Evolutionary conservation across 176 grass and related monocot genomes (phyloP), one percentile per base, ranked within the genome.

Genomic region (bread wheat (Triticum aestivum)): DNA sequence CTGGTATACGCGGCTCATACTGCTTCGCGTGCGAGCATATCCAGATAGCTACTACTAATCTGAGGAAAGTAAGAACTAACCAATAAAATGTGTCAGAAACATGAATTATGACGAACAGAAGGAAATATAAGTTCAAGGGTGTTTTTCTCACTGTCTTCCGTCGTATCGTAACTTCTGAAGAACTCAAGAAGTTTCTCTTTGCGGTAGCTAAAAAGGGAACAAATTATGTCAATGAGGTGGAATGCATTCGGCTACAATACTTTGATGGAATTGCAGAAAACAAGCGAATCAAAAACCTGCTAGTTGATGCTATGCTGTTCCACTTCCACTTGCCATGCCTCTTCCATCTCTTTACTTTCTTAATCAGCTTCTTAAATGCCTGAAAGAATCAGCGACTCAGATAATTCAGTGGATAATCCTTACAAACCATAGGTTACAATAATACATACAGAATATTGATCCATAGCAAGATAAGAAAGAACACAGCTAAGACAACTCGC

Each of bases 11-110:
- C 37, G 13, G 69, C 85, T 18, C 13, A 62, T 79, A 85, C 3
- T 76, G 21, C 35, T 62, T 47, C 17, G 1, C 14, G 39, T 82
- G 72, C 17, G 72, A 86, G 64, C 79, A 90, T 32, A 90, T 90
- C 64, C 65, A 39, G 72, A 71, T 71, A 72, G 88, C 88, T 86
- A 65, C 51, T 18, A 86, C 71, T 14, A 82, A 82, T 82, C 78
- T 90, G 88, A 90, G 88, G 83, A 86, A 90, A 82, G 21, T 17
- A 86, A 86, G 80, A 82, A 90, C 88, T 90, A 54, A 86, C 29
- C 14, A 62, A 86, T 38, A 71, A 69, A 70, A 82, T 69, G 51
- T 77, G 37, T 89, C 79, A 24, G 78, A 90, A 86, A 39, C 32
- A 68, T 20, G 62, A 62, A 70, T 44, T 54, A 54, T 52, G 29